Percentiles rank a stretch among this genome's conserved stretches.
Conservation (phyloP, 495 filamentous ascomycete species). For the Neurospora sp. region DNA sequence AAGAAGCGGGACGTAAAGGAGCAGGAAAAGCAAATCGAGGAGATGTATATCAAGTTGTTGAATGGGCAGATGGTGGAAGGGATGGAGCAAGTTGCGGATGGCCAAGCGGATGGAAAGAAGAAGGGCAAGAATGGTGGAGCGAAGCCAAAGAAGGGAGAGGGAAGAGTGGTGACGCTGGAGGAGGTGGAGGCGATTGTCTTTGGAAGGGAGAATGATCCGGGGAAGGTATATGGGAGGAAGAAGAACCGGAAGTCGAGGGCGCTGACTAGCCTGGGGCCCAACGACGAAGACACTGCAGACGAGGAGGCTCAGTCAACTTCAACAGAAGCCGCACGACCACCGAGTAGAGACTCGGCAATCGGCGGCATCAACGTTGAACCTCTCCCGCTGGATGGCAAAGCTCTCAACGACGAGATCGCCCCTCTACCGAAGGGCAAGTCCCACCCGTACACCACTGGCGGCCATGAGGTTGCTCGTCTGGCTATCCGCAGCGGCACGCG, state of each 20-base stretch:
- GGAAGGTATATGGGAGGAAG: slow-evolving; percentile 20
- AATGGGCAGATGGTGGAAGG: background rate
- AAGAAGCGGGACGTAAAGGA: background rate
- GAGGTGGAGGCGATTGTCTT: slow-evolving; percentile 27
- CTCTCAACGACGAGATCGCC: background rate
- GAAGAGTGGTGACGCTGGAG: slow-evolving; percentile 10
- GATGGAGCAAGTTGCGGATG: background rate
- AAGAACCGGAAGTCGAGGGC: slow-evolving; percentile 24
- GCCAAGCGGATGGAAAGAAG: background rate
- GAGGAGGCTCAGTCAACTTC: background rate
- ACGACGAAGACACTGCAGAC: background rate
- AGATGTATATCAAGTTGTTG: background rate
- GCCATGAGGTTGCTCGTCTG: background rate
- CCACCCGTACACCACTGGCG: background rate
- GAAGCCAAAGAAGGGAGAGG: background rate
- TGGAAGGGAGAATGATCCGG: slow-evolving; percentile 16
- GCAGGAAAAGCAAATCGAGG: background rate
- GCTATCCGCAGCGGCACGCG: slow-evolving; percentile 13
- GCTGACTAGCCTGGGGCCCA: slow-evolving; percentile 3
- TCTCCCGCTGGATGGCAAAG: background rate
- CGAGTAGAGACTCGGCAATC: background rate
- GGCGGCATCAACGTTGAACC: background rate
- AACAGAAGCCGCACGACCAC: background rate
- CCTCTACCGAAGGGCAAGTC: background rate
- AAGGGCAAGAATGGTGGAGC: slow-evolving; percentile 8